These are phyloP conservation scores for Corinectria fuckeliana DNA, from an alignment of 2,329 filamentous ascomycete genomes.

Conservation along the genomic window DNA sequence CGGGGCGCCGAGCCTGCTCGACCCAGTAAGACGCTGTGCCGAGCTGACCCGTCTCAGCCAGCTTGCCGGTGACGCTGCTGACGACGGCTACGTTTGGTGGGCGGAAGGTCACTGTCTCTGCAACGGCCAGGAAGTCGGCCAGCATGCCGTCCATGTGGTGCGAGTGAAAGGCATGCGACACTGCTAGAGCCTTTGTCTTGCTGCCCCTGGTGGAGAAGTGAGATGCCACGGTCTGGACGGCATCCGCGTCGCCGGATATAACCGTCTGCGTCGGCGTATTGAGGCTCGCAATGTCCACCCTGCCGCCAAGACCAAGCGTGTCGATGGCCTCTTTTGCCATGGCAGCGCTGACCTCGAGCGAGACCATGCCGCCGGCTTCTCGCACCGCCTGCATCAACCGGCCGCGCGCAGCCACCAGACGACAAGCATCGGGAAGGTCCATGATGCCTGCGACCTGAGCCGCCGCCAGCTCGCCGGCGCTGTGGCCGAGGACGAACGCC, in stretches of 20 bases:
- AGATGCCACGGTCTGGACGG: background rate
- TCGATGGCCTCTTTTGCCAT: background rate
- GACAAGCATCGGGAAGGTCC: background rate
- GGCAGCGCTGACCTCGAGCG: background rate
- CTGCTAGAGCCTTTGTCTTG: background rate
- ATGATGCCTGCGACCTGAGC: conserved; percentile 68
- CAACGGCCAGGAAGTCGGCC: background rate
- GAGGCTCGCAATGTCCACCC: background rate
- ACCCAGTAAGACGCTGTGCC: background rate
- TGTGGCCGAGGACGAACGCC: conserved; percentile 56
- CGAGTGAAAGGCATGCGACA: background rate
- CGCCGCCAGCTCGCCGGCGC: conserved; percentile 48
- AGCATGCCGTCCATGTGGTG: background rate
- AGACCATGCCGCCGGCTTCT: background rate
- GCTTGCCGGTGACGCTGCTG: background rate
- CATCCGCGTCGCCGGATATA: background rate
- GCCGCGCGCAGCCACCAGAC: background rate
- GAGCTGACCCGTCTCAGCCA: background rate
- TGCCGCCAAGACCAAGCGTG: too few species aligned
- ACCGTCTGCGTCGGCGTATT: background rate
- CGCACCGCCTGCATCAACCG: background rate
- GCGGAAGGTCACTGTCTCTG: background rate
- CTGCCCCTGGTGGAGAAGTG: background rate
- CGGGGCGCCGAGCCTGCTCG: background rate
- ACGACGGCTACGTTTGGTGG: background rate